Percentiles rank a stretch among this genome's conserved stretches.
Evolutionary conservation across 305 asterid species (phyloP).

Genomic region (Salvia sclarea): DNA sequence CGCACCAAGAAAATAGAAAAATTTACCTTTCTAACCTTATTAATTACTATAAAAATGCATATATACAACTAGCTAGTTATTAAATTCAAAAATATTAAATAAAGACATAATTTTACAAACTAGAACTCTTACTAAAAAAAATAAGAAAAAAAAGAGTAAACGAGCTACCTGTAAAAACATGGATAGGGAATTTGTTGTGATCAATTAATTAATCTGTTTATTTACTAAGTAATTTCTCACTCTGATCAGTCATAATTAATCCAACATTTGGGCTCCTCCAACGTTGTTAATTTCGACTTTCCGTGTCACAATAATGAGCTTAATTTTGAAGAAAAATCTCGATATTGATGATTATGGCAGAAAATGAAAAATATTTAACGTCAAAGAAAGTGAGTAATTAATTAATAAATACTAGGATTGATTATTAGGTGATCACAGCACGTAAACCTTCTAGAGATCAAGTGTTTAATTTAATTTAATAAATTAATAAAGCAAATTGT

Average conservation of each 20-base stretch:
- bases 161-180: no score
- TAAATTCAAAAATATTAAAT: no score
- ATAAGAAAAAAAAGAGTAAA: no score
- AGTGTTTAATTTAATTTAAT: background rate
- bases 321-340: background rate
- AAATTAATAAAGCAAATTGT: background rate
- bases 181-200: no score
- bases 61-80: no score
- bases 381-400: background rate
- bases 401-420: constrained; percentile 1
- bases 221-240: background rate
- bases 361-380: background rate
- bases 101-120: no score
- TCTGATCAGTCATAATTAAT: background rate
- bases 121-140: no score
- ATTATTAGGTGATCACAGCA: constrained; percentile 22
- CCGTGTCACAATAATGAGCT: background rate
- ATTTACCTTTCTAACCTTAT: no score
- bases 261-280: background rate
- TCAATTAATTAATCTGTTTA: no score
- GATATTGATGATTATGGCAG: background rate
- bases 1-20: no score
- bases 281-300: background rate
- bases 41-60: no score
- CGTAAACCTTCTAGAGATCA: constrained; percentile 17